Evolutionary conservation across 768 basidiomycete genomes (phyloP), one percentile per base, ranked within the genome.

Genomic region (Trametes cinnabarina): DNA sequence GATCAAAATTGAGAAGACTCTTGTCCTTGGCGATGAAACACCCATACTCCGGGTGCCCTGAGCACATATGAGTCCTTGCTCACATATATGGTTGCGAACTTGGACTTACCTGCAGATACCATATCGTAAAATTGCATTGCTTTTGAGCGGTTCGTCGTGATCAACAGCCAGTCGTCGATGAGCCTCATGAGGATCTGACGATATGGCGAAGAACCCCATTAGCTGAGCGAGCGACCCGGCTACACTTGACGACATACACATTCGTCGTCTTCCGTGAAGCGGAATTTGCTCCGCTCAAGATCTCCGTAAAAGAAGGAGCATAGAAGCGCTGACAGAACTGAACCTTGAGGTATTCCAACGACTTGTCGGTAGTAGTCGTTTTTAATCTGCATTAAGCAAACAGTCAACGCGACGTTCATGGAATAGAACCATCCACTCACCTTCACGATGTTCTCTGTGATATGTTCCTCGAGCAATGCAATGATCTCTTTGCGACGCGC

Each of bases 281-380:
- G 70, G 26, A 77, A 74, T 41, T 82, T 78, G 7, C 67, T 74
- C 28, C 74, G 80, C 71, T 98, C 97, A 58, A 99, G 77, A 66
- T 96, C 88, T 6, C 93, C 95, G 63, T 98, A 99, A 70, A 92
- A 97, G 72, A 95, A 91, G 1, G 90, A 89, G 69, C 97, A 99
- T 1, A 99, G 74, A n/a, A 98, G 68, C 0, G 90, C 82, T 7
- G 94, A 97, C n/a, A 98, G 74, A n/a, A 94, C 85, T 2, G 95
- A 98, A 20, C 97, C 97, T 71, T 99, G 97, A 1, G 97, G 96
- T 22, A 99, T 99, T 2, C 97, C 97, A 26, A 92, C 82, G n/a
- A 81, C 82, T 71, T 99, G 97, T 12, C 88, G 85, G 68, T 88
- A 96, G 67, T 88, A 92, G 40, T 81, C 72, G n/a, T 74, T 65